A percentile compares a stretch with the other conserved stretches of the same genome.
Evolutionary conservation across 805 yeast genomes (phyloP).

Genomic region (Zygoascus ofunaensis): DNA sequence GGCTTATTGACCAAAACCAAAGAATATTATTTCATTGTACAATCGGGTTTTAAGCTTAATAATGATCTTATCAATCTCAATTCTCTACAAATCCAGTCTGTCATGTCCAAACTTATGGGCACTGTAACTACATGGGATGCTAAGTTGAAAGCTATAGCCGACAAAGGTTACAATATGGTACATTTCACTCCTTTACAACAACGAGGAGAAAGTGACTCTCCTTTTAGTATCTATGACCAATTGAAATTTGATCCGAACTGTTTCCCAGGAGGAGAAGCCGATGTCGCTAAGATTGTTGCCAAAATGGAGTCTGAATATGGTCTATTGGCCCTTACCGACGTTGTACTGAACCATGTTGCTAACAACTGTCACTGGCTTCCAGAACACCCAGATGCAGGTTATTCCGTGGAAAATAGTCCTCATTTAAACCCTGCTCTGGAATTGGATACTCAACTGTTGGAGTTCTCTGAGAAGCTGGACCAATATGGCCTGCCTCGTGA

Average conservation of each 20-base stretch:
- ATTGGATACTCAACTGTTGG: slow-evolving; percentile 58
- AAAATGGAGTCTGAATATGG: slow-evolving; percentile 45
- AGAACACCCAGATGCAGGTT: slow-evolving; percentile 86
- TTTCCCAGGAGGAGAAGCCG: slow-evolving; percentile 45
- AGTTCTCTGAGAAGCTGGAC: slow-evolving; percentile 52
- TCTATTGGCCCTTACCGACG: slow-evolving; percentile 75
- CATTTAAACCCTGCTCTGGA: slow-evolving; percentile 79
- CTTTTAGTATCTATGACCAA: slow-evolving; percentile 87
- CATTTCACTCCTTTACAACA: slow-evolving; percentile 92
- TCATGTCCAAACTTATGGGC: slow-evolving; percentile 90
- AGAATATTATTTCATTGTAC: slow-evolving; percentile 60
- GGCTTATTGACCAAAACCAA: slow-evolving; percentile 34
- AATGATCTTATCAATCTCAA: slow-evolving; percentile 58
- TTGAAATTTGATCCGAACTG: slow-evolving; percentile 58
- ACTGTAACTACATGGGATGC: slow-evolving; percentile 54
- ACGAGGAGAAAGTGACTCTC: slow-evolving; percentile 86
- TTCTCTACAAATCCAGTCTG: slow-evolving; percentile 71
- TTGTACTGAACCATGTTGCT: slow-evolving; percentile 93
- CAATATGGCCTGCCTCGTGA: slow-evolving; percentile 54
- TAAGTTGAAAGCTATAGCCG: slow-evolving; percentile 49
- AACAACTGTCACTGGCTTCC: slow-evolving; percentile 78
- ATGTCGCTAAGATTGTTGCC: slow-evolving; percentile 45
- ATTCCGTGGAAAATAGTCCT: slow-evolving; percentile 79
- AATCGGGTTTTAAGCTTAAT: slow-evolving; percentile 58
- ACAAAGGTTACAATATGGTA: slow-evolving; percentile 87